Base-by-base conservation (phyloP, 2,329 filamentous ascomycete species). In the Chlorencoelia australis region DNA sequence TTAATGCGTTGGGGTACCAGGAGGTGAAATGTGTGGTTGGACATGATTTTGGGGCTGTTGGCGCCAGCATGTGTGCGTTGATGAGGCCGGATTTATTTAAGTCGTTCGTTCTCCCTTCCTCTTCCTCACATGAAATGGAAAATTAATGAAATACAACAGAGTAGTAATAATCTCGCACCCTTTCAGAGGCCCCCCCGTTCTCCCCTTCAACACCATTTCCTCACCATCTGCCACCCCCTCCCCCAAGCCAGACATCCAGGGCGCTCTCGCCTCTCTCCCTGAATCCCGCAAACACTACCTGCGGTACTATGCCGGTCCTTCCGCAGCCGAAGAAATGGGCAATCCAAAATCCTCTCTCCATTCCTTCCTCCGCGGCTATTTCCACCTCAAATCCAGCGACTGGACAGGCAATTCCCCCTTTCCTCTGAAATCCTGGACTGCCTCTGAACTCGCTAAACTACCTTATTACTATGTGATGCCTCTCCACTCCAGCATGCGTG, bases 401-500 rank as follows among this genome's bases (percentile, higher is more conserved):
- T 81, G 73, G 71, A 49, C 56, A 4, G 60, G 63, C 4, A 76
- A 76, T 47, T 49, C 64, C 1, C 73, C 77, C 0, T 59, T 61
- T 19, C 65, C 72, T 0, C 59, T 82, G 4, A 44, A 59, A 9
- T 61, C 57, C 2, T 81, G 75, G 75, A 66, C 58, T 2, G 76
- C 75, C 0, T 52, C 60, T 9, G 69, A 76, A 29, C 53, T 83
- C 2, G 65, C 64, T 2, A 63, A 69, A 40, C 67, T 83, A 64
- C 79, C 79, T 0, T 63, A 71, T 35, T 82, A 82, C 61, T 83
- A 83, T 58, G 66, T 82, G 47, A 79, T 83, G 75, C 70, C 66
- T 1, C 54, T 67, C 3, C 50, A 68, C 30, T 59, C 63, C 7
- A 68, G 66, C 1, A 81, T 83, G 71, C 73, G 75, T 0, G 62